These are phyloP conservation scores for Claviceps sp. DNA, from an alignment of 2,329 filamentous ascomycete genomes.

Conservation along the genomic window DNA sequence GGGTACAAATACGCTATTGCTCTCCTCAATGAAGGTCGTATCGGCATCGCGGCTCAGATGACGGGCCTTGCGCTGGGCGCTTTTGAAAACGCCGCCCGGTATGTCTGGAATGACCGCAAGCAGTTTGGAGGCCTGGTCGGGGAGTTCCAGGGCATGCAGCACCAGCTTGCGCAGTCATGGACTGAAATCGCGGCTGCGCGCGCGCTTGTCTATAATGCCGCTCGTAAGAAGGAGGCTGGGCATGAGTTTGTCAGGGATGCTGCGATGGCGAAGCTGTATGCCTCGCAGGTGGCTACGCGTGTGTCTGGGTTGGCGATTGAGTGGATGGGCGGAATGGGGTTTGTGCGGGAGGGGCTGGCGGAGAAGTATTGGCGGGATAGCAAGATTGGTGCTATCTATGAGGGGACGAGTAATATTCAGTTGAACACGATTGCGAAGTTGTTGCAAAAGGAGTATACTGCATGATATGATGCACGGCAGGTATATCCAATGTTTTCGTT, in stretches of 20 bases:
- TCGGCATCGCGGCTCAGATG: constrained; percentile 98
- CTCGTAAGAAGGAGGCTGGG: constrained; percentile 94
- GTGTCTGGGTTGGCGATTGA: constrained; percentile 81
- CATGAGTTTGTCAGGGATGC: constrained; percentile 91
- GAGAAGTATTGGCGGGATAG: constrained; percentile 97
- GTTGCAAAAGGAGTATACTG: constrained; percentile 48
- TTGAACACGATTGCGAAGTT: constrained; percentile 52
- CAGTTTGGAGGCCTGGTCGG: constrained; percentile 91
- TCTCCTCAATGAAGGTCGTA: constrained; percentile 88
- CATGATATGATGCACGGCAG: constrained; percentile 9
- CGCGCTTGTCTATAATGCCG: constrained; percentile 87
- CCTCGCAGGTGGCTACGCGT: constrained; percentile 80
- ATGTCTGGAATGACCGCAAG: constrained; percentile 96
- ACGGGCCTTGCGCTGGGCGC: constrained; percentile 88
- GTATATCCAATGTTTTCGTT: neutral
- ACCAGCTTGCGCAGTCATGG: constrained; percentile 93
- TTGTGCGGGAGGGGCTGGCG: constrained; percentile 86
- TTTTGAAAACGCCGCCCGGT: constrained; percentile 83
- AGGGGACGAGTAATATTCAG: constrained; percentile 74
- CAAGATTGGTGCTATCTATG: constrained; percentile 97
- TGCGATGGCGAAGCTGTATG: constrained; percentile 94
- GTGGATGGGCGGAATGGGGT: constrained; percentile 99
- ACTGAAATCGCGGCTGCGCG: constrained; percentile 86
- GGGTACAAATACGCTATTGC: constrained; percentile 98
- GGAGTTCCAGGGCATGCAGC: constrained; percentile 98